Evolutionary conservation across 2,329 filamentous ascomycete species (phyloP).

Genomic region (Podosphaera aphanis): DNA sequence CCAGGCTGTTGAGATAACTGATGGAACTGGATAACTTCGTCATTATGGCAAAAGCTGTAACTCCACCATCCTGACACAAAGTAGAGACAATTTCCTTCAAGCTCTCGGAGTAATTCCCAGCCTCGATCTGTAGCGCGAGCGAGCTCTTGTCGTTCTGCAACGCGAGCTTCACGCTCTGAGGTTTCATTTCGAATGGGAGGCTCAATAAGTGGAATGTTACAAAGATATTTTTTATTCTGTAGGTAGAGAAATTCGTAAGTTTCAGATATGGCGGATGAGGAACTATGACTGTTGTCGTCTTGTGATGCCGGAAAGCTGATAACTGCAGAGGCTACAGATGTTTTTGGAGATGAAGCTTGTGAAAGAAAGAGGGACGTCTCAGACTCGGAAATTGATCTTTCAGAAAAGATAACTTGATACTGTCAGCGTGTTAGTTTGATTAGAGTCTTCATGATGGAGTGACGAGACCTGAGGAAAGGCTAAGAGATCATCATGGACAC

Average conservation of each 20-base stretch:
- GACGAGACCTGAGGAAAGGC: slow-evolving; percentile 43
- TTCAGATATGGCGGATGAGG: slow-evolving; percentile 4
- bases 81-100: slow-evolving; percentile 48
- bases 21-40: slow-evolving; percentile 50
- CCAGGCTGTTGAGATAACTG: slow-evolving; percentile 37
- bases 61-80: slow-evolving; percentile 55
- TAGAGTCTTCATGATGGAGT: neutral
- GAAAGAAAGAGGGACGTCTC: slow-evolving; percentile 27
- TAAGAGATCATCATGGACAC: slow-evolving; percentile 47
- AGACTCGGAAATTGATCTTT: slow-evolving; percentile 33
- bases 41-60: slow-evolving; percentile 52
- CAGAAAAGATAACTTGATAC: slow-evolving; percentile 41
- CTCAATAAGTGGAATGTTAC: slow-evolving; percentile 36
- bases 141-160: slow-evolving; percentile 41
- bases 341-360: slow-evolving; percentile 6
- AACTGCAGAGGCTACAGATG: slow-evolving; percentile 5
- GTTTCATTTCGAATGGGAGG: slow-evolving; percentile 23
- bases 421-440: slow-evolving; percentile 16
- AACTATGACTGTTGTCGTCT: slow-evolving; percentile 2
- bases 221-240: slow-evolving; percentile 35
- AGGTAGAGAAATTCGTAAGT: slow-evolving; percentile 37
- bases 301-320: slow-evolving; percentile 9
- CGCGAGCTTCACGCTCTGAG: slow-evolving; percentile 24
- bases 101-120: slow-evolving; percentile 40
- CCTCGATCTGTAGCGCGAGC: slow-evolving; percentile 42